Conservation (phyloP, 192 early-diverging fungal genomes). For the Gonapodya prolifera region DNA sequence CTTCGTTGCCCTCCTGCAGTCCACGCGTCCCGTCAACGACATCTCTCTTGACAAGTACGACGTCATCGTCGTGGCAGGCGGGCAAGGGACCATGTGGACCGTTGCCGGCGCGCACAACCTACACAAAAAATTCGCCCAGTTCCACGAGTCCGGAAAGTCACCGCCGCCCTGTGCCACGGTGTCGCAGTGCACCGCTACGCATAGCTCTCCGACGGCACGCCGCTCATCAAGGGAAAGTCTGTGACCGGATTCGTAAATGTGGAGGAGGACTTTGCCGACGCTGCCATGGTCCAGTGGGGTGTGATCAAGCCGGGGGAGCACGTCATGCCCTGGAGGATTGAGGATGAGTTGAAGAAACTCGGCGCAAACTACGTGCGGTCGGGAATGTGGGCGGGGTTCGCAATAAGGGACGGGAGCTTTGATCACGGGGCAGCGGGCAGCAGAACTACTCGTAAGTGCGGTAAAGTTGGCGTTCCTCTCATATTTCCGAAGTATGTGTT, state of each 20-base stretch:
- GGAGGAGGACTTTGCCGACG: constrained; percentile 37
- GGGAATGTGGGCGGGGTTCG: neutral
- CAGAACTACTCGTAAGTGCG: neutral
- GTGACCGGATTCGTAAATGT: constrained; percentile 62
- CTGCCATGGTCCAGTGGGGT: constrained; percentile 3
- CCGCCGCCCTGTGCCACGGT: constrained; percentile 46
- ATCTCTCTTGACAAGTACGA: constrained; percentile 24
- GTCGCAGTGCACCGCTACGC: constrained; percentile 52
- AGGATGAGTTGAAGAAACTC: constrained; percentile 4
- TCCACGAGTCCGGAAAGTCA: constrained; percentile 37
- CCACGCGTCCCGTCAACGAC: neutral
- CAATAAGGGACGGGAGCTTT: neutral
- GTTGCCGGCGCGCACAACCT: constrained; percentile 21
- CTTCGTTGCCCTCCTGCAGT: neutral
- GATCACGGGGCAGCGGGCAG: constrained; percentile 3
- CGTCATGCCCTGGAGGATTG: constrained; percentile 3
- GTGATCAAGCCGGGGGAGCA: constrained; percentile 1
- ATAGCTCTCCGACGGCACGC: constrained; percentile 41
- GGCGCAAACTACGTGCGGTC: constrained; percentile 1
- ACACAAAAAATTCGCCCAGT: constrained; percentile 8
- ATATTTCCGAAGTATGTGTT: neutral
- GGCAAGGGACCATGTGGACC: constrained; percentile 47
- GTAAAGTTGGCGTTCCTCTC: neutral
- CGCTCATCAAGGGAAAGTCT: constrained; percentile 42
- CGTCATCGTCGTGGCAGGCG: constrained; percentile 39